phyloP scores from a whole-genome alignment of 2,329 filamentous ascomycete species.

The Aureobasidium sp. region DNA sequence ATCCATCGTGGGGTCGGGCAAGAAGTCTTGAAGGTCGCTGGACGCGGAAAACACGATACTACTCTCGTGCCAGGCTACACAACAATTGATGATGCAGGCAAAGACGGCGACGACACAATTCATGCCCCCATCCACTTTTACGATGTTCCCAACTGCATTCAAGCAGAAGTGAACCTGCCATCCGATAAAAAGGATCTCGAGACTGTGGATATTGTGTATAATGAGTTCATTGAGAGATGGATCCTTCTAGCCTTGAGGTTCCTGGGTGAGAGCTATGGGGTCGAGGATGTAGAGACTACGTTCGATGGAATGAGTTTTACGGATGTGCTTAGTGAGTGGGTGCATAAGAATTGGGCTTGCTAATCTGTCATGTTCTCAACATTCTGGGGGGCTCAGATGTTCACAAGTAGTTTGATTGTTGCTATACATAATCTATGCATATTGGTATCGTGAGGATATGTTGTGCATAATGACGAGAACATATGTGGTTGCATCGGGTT shows the following conservation, averaged over 20 bases:
- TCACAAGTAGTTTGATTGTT: background rate
- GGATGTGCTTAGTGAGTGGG: conserved; percentile 53
- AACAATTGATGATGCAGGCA: conserved; percentile 74
- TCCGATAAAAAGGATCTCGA: conserved; percentile 31
- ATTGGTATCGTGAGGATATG: background rate
- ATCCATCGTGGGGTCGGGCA: too few species aligned
- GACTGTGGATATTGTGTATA: conserved; percentile 79
- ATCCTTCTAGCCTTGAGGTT: conserved; percentile 66
- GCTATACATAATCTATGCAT: background rate
- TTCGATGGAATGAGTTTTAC: conserved; percentile 50
- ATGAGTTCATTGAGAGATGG: conserved; percentile 83
- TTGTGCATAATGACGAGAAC: too few species aligned
- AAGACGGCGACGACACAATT: conserved; percentile 83
- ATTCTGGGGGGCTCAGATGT: background rate
- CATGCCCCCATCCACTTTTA: conserved; percentile 71
- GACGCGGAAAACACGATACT: background rate
- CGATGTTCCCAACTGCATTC: conserved; percentile 74
- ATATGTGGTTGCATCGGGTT: background rate
- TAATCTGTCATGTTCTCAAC: background rate
- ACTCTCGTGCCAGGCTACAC: conserved; percentile 72
- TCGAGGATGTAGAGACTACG: conserved; percentile 46
- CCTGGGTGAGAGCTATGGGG: conserved; percentile 44
- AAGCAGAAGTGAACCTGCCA: conserved; percentile 62
- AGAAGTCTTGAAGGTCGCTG: background rate
- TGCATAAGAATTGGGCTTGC: conserved; percentile 48